Evolutionary conservation across 2,329 filamentous ascomycete genomes (phyloP).

Genomic region (Stachybotrys chartarum): DNA sequence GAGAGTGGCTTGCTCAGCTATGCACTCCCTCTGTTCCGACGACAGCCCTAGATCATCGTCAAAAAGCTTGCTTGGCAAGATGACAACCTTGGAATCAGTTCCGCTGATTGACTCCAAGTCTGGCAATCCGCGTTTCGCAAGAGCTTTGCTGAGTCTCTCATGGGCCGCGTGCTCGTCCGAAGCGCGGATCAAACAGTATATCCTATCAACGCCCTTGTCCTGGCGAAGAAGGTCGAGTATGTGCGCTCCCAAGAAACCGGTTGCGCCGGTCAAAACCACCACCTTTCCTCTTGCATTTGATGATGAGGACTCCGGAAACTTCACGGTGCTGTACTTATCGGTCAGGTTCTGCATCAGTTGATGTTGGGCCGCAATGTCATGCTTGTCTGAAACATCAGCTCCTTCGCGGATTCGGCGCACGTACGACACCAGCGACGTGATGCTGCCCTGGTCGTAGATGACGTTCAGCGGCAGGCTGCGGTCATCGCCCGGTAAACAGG

Average conservation of each 20-base stretch:
- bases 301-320: accelerated
- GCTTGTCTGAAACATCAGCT: neutral
- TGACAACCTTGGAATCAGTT: neutral
- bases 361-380: neutral
- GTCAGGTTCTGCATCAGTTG: conserved; percentile 4
- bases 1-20: neutral
- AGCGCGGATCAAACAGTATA: conserved; percentile 34
- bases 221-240: conserved; percentile 22
- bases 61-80: neutral
- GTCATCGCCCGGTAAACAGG: conserved; percentile 7
- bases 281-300: neutral
- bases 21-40: neutral
- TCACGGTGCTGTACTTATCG: conserved; percentile 7
- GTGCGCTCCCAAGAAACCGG: conserved; percentile 58
- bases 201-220: neutral
- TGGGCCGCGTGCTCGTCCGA: conserved; percentile 3
- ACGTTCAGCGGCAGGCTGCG: conserved; percentile 43
- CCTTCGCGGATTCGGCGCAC: conserved; percentile 5
- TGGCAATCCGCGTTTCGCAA: conserved; percentile 1
- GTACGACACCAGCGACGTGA: conserved; percentile 23
- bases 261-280: conserved; percentile 52
- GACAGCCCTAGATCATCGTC: conserved; percentile 6
- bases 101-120: neutral
- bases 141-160: conserved; percentile 7
- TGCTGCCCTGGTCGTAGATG: conserved; percentile 51